Evolutionary conservation across 2,329 filamentous ascomycete species (phyloP).

Genomic region (Arthroderma sp.): DNA sequence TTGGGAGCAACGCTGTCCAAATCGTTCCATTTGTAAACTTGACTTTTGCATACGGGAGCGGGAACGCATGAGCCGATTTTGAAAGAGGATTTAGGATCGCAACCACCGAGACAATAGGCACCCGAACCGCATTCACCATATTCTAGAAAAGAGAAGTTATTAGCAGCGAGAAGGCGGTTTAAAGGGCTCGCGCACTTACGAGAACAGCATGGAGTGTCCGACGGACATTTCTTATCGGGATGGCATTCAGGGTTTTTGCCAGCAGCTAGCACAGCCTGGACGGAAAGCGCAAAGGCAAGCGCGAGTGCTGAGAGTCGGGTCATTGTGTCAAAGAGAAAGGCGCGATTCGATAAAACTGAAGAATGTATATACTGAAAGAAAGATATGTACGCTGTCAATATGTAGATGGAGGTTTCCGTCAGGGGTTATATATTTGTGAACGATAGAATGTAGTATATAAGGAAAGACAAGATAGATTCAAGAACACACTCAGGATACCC

Average conservation of each 20-base stretch:
- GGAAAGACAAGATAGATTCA: too few relatives aligned
- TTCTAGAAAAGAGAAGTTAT: constrained; percentile 39
- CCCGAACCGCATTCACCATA: constrained; percentile 89
- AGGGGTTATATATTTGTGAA: too few relatives aligned
- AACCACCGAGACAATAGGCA: constrained; percentile 90
- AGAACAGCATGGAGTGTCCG: constrained; percentile 63
- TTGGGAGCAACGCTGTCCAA: constrained; percentile 59
- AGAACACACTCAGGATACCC: too few relatives aligned
- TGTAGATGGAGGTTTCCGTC: too few relatives aligned
- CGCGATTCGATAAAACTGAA: not conserved
- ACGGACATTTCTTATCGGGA: constrained; percentile 50
- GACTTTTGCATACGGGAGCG: constrained; percentile 64
- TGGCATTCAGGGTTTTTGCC: constrained; percentile 23
- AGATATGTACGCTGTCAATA: too few relatives aligned
- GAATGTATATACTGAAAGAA: not conserved
- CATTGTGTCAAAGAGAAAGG: constrained; percentile 15
- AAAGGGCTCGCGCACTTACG: constrained; percentile 42
- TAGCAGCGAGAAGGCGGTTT: constrained; percentile 2
- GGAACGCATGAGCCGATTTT: constrained; percentile 74
- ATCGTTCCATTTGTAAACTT: constrained; percentile 59
- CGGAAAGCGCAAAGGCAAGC: constrained; percentile 21
- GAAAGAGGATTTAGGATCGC: constrained; percentile 76
- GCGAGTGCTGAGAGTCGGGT: constrained; percentile 23
- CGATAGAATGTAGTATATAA: too few relatives aligned
- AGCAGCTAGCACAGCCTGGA: constrained; percentile 20